A percentile compares a stretch with the other conserved stretches of the same genome.
phyloP scores from a whole-genome alignment of 2,329 filamentous ascomycete genomes.

The Aspergillus vadensis region DNA sequence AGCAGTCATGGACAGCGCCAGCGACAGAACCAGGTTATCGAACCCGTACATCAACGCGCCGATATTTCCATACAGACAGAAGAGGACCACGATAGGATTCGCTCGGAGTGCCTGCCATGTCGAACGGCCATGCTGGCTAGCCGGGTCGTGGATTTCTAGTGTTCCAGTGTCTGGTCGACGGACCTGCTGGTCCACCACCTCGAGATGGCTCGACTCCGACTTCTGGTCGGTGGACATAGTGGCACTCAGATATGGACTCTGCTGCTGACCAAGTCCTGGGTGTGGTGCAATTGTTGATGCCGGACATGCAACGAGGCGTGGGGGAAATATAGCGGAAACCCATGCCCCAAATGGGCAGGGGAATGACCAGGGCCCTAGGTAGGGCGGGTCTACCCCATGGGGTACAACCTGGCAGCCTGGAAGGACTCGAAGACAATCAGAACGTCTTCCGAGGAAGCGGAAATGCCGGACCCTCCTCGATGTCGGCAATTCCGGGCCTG shows the following conservation, averaged over 20 bases:
- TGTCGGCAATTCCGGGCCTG: too few species aligned
- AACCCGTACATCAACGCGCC: constrained; percentile 10
- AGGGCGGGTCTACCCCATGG: too few species aligned
- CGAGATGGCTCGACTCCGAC: neutral
- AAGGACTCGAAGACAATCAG: too few species aligned
- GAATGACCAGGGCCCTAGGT: too few species aligned
- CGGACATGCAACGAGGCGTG: too few species aligned
- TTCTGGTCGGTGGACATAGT: neutral
- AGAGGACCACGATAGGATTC: neutral
- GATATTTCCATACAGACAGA: constrained; percentile 6
- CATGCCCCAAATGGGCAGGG: too few species aligned
- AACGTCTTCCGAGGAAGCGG: too few species aligned
- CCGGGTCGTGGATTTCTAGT: neutral
- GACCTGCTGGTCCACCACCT: neutral
- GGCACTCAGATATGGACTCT: neutral
- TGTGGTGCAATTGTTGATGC: too few species aligned
- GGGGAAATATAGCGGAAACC: too few species aligned
- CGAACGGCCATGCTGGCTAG: neutral
- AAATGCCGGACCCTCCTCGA: too few species aligned
- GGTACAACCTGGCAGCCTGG: too few species aligned
- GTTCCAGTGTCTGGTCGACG: neutral
- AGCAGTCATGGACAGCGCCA: constrained; percentile 4
- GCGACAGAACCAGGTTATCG: constrained; percentile 2
- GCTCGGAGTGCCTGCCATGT: neutral
- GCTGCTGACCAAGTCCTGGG: too few species aligned